Base-by-base conservation (phyloP, 2,329 filamentous ascomycete species). In the Colletotrichum spaethianum region DNA sequence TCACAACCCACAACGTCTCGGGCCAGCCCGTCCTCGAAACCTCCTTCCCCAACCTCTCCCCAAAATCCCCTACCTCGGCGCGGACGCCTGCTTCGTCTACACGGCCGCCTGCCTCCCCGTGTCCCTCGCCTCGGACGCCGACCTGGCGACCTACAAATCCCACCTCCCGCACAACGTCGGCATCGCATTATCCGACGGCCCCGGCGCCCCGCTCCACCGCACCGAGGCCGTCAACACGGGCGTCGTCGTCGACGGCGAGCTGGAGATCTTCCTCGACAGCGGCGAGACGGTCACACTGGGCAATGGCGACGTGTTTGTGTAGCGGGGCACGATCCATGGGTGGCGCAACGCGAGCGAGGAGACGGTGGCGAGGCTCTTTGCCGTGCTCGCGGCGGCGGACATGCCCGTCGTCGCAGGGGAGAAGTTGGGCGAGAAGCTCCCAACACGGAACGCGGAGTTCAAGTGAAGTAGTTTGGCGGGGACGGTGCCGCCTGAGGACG, bases 221-320 rank as follows among this genome's bases (percentile, higher is more conserved):
- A 89, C 87, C 0, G 82, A 86, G 74, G 86, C 83, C 48, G 78
- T 90, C 3, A 88, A 90, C 75, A 90, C 86, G 73, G 88, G 87
- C 3, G 82, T 89, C 64, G 83, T 90, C 3, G 75, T 90, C 8
- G 87, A 90, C 74, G 88, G 88, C 1, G 81, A 83, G 74, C 76
- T 90, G 36, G 86, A 88, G 72, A 81, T 89, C 78, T 67, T 85
- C 4, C 78, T 90, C 5, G 88, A 89, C 70, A 84, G 84, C n/a
- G 87, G 88, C 1, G 86, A 86, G 67, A 81, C 77, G 57, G 81
- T 81, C 44, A 66, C 81, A 28, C 79, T 90, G 82, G 79, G 80
- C 59, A 80, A 82, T 12, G 88, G 88, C 1, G 88, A 90, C 75
- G 79, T 89, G 18, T 85, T 84, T 14, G 85, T 90, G n/a, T 87